These are phyloP conservation scores for Gentiana macrophylla DNA, from an alignment of 257 asterid genomes.

Conservation along the genomic window DNA sequence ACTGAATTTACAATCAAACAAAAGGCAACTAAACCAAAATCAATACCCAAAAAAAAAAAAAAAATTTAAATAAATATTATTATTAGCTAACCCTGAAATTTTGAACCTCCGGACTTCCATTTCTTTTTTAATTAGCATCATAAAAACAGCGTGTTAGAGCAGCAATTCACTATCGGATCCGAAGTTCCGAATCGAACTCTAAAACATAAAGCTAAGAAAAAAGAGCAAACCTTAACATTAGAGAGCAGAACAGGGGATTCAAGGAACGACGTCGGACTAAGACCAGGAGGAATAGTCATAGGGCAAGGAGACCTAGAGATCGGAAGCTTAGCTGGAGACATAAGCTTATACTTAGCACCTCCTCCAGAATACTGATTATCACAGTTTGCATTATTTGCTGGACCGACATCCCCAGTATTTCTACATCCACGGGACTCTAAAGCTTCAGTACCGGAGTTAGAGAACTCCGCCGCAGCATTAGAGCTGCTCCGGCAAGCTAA, in stretches of 20 bases:
- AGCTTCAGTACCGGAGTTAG: not conserved
- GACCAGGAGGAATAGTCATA: slow-evolving; percentile 77
- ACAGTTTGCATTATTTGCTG: not conserved
- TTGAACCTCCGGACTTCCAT: slow-evolving; percentile 5
- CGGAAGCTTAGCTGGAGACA: slow-evolving; percentile 97
- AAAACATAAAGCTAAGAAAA: slow-evolving; percentile 22
- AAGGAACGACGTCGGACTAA: slow-evolving; percentile 84
- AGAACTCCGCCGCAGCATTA: slow-evolving; percentile 4
- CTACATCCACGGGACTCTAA: not conserved
- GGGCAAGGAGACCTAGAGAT: slow-evolving; percentile 66
- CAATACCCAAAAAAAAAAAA: too few relatives aligned
- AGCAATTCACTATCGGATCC: slow-evolving; percentile 6
- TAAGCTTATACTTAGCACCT: slow-evolving; percentile 61
- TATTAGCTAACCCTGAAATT: not conserved
- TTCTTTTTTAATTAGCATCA: slow-evolving; percentile 4
- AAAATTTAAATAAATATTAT: too few relatives aligned
- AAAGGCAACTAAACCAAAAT: too few relatives aligned
- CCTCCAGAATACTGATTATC: not conserved
- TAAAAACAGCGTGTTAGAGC: slow-evolving; percentile 9
- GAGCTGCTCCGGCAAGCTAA: not conserved
- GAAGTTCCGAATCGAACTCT: slow-evolving; percentile 30
- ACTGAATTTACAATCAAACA: slow-evolving; percentile 8
- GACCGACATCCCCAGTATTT: not conserved
- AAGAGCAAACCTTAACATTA: slow-evolving; percentile 54
- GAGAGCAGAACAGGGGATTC: slow-evolving; percentile 95